A percentile compares a stretch with the other conserved stretches of the same genome.
phyloP scores from a whole-genome alignment of 2,329 filamentous ascomycete species.

The Colletotrichum incanum region DNA sequence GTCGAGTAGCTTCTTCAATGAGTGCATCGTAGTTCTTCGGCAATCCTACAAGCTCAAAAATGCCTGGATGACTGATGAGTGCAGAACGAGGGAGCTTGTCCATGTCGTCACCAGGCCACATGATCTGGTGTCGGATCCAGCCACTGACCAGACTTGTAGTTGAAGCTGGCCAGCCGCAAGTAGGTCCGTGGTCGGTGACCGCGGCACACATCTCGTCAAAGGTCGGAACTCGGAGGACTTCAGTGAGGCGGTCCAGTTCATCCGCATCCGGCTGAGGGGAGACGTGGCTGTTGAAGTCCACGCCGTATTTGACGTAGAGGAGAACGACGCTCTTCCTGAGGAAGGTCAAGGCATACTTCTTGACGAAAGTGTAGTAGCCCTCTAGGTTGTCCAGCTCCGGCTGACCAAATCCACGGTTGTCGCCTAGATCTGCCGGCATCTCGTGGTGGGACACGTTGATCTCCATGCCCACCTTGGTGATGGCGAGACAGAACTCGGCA shows the following conservation, averaged over 20 bases:
- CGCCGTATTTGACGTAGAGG: slow-evolving; percentile 88
- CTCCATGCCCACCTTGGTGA: slow-evolving; percentile 63
- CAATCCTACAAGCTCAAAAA: slow-evolving; percentile 93
- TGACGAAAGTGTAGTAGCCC: slow-evolving; percentile 73
- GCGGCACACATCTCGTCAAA: slow-evolving; percentile 84
- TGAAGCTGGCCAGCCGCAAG: slow-evolving; percentile 66
- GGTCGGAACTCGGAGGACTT: slow-evolving; percentile 81
- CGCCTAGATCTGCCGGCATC: slow-evolving; percentile 48
- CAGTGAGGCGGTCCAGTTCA: slow-evolving; percentile 87
- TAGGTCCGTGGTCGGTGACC: slow-evolving; percentile 62
- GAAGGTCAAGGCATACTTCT: slow-evolving; percentile 91
- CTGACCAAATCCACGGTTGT: slow-evolving; percentile 69
- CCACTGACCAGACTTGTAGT: slow-evolving; percentile 68
- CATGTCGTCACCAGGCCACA: slow-evolving; percentile 51
- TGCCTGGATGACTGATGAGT: slow-evolving; percentile 83
- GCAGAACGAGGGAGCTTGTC: slow-evolving; percentile 58
- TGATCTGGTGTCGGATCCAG: slow-evolving; percentile 80
- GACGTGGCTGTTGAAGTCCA: slow-evolving; percentile 85
- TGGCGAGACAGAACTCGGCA: slow-evolving; percentile 67
- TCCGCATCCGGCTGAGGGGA: slow-evolving; percentile 76
- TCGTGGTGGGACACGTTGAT: slow-evolving; percentile 54
- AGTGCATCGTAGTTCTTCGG: slow-evolving; percentile 93
- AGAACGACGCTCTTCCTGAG: slow-evolving; percentile 88
- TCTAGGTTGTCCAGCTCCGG: slow-evolving; percentile 68
- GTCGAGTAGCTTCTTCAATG: slow-evolving; percentile 90